Percentiles rank a stretch among this genome's conserved stretches.
These are phyloP conservation scores for Phytopythium cucurbitacearum DNA, from an alignment of 352 stramenopile genomes.

Conservation along the genomic window DNA sequence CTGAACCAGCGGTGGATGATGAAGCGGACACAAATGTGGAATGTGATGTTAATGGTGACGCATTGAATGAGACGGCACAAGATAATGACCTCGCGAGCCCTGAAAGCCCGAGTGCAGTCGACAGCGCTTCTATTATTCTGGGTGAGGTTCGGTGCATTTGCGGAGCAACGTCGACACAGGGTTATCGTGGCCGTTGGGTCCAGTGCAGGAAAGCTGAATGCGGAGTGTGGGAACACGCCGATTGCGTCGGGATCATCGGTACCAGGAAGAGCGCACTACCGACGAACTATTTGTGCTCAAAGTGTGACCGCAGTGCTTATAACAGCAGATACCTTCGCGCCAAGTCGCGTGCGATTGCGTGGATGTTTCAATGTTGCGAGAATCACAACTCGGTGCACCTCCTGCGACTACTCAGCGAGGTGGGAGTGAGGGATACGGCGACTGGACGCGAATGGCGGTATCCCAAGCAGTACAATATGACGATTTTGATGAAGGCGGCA, in stretches of 20 bases:
- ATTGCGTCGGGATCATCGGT: constrained; percentile 56
- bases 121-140: constrained; percentile 9
- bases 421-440: constrained; percentile 7
- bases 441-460: constrained; percentile 29
- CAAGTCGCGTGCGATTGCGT: constrained; percentile 29
- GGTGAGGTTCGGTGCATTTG: constrained; percentile 60
- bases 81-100: too few relatives aligned
- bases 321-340: constrained; percentile 19
- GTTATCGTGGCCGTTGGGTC: constrained; percentile 62
- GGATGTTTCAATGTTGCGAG: constrained; percentile 69
- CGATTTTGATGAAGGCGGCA: constrained; percentile 51
- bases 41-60: not conserved
- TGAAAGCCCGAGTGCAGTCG: not conserved
- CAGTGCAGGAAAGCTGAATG: constrained; percentile 67
- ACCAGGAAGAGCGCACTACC: constrained; percentile 6
- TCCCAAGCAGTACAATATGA: constrained; percentile 22
- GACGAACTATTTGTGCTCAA: constrained; percentile 39
- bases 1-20: constrained; percentile 10
- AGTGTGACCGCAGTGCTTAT: constrained; percentile 38
- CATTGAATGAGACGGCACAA: not conserved
- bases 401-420: constrained; percentile 31
- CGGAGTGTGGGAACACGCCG: constrained; percentile 61
- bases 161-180: constrained; percentile 32
- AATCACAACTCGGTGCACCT: constrained; percentile 50
- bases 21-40: constrained; percentile 14